phyloP scores from a whole-genome alignment of 495 filamentous ascomycete genomes.

The Thermochaetoides thermophila region DNA sequence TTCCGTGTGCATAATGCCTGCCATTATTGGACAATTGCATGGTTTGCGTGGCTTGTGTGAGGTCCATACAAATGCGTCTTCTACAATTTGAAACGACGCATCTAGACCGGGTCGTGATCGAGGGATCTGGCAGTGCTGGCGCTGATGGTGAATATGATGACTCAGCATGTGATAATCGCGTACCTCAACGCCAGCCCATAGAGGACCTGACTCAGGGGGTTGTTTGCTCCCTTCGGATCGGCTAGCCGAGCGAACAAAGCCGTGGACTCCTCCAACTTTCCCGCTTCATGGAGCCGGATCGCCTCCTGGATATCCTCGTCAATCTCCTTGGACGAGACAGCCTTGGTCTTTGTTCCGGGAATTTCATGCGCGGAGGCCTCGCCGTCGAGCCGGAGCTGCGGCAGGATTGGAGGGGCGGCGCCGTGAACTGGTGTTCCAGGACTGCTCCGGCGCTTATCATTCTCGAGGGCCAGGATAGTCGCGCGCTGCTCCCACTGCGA shows the following conservation, averaged over 20 bases:
- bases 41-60: constrained; percentile 7
- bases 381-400: constrained; percentile 14
- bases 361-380: constrained; percentile 4
- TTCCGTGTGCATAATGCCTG: neutral
- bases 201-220: constrained; percentile 87
- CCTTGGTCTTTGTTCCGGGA: constrained; percentile 14
- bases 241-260: constrained; percentile 76
- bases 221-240: constrained; percentile 71
- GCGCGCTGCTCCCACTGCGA: constrained; percentile 75
- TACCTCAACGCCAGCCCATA: constrained; percentile 89
- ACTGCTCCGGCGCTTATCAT: constrained; percentile 34
- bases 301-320: constrained; percentile 87
- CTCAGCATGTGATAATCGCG: constrained; percentile 17
- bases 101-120: neutral
- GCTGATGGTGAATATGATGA: neutral
- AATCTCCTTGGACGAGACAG: constrained; percentile 32
- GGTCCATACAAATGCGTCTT: constrained; percentile 7
- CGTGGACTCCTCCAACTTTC: constrained; percentile 62
- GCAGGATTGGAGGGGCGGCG: constrained; percentile 10
- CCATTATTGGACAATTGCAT: constrained; percentile 8
- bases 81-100: neutral
- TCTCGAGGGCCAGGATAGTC: constrained; percentile 63
- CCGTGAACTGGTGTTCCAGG: constrained; percentile 17
- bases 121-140: constrained; percentile 2
- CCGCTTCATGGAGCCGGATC: constrained; percentile 83